Evolutionary conservation across 2,329 filamentous ascomycete genomes (phyloP).

Genomic region (Cercospora citrullina): DNA sequence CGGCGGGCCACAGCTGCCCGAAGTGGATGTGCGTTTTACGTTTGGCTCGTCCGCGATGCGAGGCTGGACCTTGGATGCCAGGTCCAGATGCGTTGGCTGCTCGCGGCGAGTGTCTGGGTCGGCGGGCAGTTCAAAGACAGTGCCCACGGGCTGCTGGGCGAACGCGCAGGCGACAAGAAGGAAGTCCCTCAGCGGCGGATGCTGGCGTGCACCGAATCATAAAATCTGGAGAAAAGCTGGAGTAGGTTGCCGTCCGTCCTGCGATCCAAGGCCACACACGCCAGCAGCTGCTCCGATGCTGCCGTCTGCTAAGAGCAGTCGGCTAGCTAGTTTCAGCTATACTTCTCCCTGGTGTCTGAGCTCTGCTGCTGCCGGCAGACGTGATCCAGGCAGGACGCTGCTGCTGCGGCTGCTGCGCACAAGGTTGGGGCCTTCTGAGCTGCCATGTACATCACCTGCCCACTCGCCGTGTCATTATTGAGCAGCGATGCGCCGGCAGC

Average conservation of each 20-base stretch:
- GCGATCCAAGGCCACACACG: conserved; percentile 3
- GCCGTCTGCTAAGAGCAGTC: conserved; percentile 8
- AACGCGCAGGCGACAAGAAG: not conserved
- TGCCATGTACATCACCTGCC: conserved; percentile 19
- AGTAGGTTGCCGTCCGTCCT: conserved; percentile 25
- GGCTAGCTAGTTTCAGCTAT: conserved; percentile 18
- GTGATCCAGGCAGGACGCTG: conserved; percentile 21
- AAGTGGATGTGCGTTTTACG: conserved; percentile 23
- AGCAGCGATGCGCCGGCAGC: conserved; percentile 18
- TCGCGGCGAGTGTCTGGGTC: not conserved
- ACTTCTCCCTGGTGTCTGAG: conserved; percentile 20
- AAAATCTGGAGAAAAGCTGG: conserved; percentile 30
- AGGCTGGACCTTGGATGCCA: conserved; percentile 9
- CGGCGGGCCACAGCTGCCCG: conserved; percentile 23
- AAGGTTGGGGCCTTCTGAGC: conserved; percentile 15
- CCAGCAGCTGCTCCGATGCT: conserved; percentile 8
- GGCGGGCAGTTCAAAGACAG: not conserved
- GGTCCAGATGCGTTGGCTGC: conserved; percentile 7
- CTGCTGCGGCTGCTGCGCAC: conserved; percentile 4
- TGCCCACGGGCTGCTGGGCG: not conserved
- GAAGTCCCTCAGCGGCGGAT: not conserved
- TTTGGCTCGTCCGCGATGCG: conserved; percentile 15
- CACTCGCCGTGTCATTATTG: conserved; percentile 11
- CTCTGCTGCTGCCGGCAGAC: conserved; percentile 22
- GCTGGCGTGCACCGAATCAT: not conserved